These are phyloP conservation scores for Epichloe scottii DNA, from an alignment of 2,329 filamentous ascomycete species.

Conservation along the genomic window DNA sequence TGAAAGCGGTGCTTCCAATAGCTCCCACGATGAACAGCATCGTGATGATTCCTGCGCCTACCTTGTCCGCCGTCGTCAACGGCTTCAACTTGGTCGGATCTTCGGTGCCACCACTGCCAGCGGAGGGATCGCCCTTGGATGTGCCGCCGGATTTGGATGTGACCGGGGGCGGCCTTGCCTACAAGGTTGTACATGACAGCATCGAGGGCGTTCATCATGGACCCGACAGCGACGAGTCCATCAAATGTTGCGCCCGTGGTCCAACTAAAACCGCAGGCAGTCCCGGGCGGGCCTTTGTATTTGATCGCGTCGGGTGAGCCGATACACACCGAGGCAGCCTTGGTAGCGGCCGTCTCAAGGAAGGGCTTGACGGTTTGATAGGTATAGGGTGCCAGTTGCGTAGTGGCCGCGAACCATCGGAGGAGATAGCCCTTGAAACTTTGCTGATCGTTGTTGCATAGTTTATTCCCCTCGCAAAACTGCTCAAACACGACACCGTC, in stretches of 20 bases:
- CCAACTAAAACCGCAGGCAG: conserved; percentile 59
- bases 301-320: conserved; percentile 27
- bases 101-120: conserved; percentile 15
- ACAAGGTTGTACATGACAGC: conserved; percentile 50
- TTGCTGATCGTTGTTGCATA: conserved; percentile 59
- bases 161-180: conserved; percentile 29
- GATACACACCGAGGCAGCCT: conserved; percentile 39
- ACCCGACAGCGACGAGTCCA: conserved; percentile 48
- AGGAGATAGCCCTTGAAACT: conserved; percentile 66
- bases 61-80: conserved; percentile 38
- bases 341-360: conserved; percentile 36
- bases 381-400: conserved; percentile 42
- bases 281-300: conserved; percentile 41
- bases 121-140: conserved; percentile 33
- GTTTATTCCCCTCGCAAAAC: conserved; percentile 47
- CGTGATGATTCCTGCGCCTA: conserved; percentile 44
- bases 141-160: conserved; percentile 48
- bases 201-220: conserved; percentile 56
- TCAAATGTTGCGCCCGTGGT: conserved; percentile 40
- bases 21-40: conserved; percentile 35
- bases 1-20: conserved; percentile 36
- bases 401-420: conserved; percentile 49
- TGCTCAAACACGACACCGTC: conserved; percentile 47
- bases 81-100: conserved; percentile 14
- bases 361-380: conserved; percentile 35